These are phyloP conservation scores for Chrysopogon serrulatus DNA, from an alignment of 176 grass and related monocot genomes.

Conservation along the genomic window DNA sequence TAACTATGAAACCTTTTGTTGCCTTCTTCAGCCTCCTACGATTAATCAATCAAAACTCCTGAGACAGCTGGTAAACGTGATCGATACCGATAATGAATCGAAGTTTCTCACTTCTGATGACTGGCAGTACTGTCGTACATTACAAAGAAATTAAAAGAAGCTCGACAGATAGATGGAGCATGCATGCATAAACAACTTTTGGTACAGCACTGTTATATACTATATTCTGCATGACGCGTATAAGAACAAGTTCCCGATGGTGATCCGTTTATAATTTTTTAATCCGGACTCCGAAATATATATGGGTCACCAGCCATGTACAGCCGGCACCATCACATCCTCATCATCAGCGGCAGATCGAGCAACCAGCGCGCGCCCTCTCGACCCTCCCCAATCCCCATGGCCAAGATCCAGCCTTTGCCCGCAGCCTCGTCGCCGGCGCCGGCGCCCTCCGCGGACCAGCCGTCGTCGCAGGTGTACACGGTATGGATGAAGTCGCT, in stretches of 20 bases:
- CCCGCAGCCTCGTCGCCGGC: background rate
- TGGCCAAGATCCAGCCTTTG: constrained; percentile 46
- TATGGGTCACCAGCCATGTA: background rate
- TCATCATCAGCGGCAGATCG: background rate
- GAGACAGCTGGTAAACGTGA: constrained; percentile 8
- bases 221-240: constrained; percentile 11
- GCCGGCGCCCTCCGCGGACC: background rate
- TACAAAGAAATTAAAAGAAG: background rate
- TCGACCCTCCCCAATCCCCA: background rate
- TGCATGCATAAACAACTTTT: constrained; percentile 19
- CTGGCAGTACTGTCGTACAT: background rate
- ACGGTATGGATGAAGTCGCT: constrained; percentile 92
- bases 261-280: background rate
- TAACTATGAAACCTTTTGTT: background rate
- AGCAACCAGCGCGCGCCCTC: background rate
- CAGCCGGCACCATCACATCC: background rate
- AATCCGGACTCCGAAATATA: background rate
- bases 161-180: background rate
- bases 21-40: background rate
- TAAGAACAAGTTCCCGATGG: background rate
- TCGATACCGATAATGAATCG: background rate
- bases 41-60: background rate
- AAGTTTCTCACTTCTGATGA: background rate
- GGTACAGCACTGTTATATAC: constrained; percentile 5
- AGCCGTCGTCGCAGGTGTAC: constrained; percentile 13